A percentile compares a stretch with the other conserved stretches of the same genome.
Evolutionary conservation across 257 asterid genomes (phyloP).

Genomic region (Nicotiana undulata): DNA sequence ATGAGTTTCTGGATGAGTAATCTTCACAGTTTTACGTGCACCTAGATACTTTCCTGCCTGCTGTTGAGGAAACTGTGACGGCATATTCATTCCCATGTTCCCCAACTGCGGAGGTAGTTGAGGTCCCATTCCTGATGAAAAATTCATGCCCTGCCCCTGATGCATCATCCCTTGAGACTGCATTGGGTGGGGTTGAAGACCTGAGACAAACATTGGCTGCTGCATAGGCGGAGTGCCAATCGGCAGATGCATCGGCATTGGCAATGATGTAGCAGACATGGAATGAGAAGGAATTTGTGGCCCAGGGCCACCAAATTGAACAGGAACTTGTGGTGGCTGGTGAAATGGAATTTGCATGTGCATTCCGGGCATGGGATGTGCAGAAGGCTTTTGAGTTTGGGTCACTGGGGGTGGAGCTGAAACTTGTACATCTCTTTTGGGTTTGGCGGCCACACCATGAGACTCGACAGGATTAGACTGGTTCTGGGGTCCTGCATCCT

Average conservation of each 20-base stretch:
- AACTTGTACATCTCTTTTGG: constrained; percentile 58
- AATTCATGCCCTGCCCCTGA: constrained; percentile 60
- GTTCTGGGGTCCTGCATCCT: constrained; percentile 37
- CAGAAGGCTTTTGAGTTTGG: constrained; percentile 57
- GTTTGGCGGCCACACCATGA: constrained; percentile 29
- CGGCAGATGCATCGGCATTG: constrained; percentile 49
- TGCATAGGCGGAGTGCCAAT: constrained; percentile 62
- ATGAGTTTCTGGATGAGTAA: constrained; percentile 82
- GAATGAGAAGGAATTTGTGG: constrained; percentile 79
- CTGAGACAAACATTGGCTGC: constrained; percentile 60
- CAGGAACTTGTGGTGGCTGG: constrained; percentile 47
- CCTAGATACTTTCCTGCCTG: constrained; percentile 41
- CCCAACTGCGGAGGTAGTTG: constrained; percentile 75
- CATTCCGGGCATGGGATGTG: constrained; percentile 44
- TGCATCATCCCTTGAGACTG: constrained; percentile 81
- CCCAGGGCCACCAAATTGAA: constrained; percentile 67
- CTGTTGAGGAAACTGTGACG: constrained; percentile 65
- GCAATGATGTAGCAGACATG: constrained; percentile 55
- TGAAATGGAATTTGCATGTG: constrained; percentile 57
- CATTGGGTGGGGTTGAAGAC: constrained; percentile 71
- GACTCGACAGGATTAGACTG: constrained; percentile 41
- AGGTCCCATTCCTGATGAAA: constrained; percentile 57
- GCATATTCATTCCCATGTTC: constrained; percentile 55
- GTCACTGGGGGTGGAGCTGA: constrained; percentile 38
- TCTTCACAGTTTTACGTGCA: constrained; percentile 72